phyloP scores from a whole-genome alignment of 163 green algal species.

The Scenedesmus sp. region DNA sequence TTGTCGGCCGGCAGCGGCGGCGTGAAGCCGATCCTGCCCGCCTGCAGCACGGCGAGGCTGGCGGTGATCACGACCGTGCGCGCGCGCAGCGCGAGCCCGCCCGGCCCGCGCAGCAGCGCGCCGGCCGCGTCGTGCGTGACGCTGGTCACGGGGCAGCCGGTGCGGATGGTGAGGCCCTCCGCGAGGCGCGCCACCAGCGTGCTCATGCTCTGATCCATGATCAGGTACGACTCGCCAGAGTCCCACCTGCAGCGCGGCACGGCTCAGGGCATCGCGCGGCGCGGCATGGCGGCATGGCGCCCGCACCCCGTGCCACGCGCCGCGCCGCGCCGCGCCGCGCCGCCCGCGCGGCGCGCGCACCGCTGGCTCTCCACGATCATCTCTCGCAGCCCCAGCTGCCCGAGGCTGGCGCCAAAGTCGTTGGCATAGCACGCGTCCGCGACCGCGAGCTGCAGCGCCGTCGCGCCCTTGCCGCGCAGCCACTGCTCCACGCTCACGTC shows the following conservation, averaged over 20 bases:
- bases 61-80: slow-evolving; percentile 68
- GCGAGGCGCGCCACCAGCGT: slow-evolving; percentile 65
- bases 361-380: slow-evolving; percentile 78
- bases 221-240: slow-evolving; percentile 83
- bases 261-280: too few species aligned
- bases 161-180: slow-evolving; percentile 47
- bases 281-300: too few species aligned
- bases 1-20: slow-evolving; percentile 76
- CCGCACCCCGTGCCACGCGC: too few species aligned
- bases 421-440: slow-evolving; percentile 88
- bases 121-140: slow-evolving; percentile 56
- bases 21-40: slow-evolving; percentile 57
- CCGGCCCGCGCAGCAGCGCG: slow-evolving; percentile 25
- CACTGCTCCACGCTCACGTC: slow-evolving; percentile 69
- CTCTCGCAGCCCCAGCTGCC: slow-evolving; percentile 79
- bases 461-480: slow-evolving; percentile 64
- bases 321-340: too few species aligned
- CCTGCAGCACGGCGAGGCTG: slow-evolving; percentile 64
- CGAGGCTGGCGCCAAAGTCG: slow-evolving; percentile 82
- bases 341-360: slow-evolving; percentile 39
- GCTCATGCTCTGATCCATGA: slow-evolving; percentile 72
- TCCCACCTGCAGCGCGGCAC: slow-evolving; percentile 68
- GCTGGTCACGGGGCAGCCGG: slow-evolving; percentile 50
- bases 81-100: slow-evolving; percentile 7
- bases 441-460: slow-evolving; percentile 57